Evolutionary conservation across 176 grass and related monocot genomes (phyloP).

Genomic region (Raddia guianensis): DNA sequence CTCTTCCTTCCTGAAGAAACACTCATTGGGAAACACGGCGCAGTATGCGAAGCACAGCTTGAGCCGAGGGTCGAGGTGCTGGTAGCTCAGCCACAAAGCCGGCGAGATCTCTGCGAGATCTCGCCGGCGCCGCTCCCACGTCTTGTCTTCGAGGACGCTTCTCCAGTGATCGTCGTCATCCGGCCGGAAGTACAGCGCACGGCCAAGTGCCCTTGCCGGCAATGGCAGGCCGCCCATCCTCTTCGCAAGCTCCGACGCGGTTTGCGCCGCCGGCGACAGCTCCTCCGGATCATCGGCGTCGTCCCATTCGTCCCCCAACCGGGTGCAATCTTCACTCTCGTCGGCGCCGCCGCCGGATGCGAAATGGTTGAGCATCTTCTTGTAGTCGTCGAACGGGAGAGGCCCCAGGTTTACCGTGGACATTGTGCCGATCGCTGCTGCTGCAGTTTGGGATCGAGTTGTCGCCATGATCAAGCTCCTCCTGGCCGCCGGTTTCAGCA

Average conservation of each 20-base stretch:
- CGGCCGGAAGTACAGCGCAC: constrained; percentile 14
- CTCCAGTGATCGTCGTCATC: constrained; percentile 44
- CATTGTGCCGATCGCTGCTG: constrained; percentile 11
- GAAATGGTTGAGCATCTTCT: constrained; percentile 50
- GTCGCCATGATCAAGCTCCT: constrained; percentile 53
- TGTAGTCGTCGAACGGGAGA: constrained; percentile 25
- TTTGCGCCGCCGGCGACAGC: constrained; percentile 27
- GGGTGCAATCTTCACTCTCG: constrained; percentile 33
- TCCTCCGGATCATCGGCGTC: constrained; percentile 10
- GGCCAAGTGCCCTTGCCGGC: constrained; percentile 5
- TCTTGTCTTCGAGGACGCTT: constrained; percentile 26
- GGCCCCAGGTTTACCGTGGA: background rate
- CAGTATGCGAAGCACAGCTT: constrained; percentile 49
- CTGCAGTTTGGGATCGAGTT: constrained; percentile 25
- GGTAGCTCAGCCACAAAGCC: constrained; percentile 50
- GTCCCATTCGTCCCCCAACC: constrained; percentile 36
- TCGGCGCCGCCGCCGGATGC: constrained; percentile 15
- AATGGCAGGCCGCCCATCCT: constrained; percentile 27
- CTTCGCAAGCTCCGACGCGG: constrained; percentile 23
- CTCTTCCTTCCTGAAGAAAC: constrained; percentile 46
- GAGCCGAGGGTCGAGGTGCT: constrained; percentile 47
- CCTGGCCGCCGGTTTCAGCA: constrained; percentile 21
- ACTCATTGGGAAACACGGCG: constrained; percentile 34
- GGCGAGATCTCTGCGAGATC: background rate
- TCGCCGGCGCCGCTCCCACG: constrained; percentile 14